Evolutionary conservation across 306 rosid genomes (phyloP), one percentile per base, ranked within the genome.

Genomic region (Trichosanthes truncata): DNA sequence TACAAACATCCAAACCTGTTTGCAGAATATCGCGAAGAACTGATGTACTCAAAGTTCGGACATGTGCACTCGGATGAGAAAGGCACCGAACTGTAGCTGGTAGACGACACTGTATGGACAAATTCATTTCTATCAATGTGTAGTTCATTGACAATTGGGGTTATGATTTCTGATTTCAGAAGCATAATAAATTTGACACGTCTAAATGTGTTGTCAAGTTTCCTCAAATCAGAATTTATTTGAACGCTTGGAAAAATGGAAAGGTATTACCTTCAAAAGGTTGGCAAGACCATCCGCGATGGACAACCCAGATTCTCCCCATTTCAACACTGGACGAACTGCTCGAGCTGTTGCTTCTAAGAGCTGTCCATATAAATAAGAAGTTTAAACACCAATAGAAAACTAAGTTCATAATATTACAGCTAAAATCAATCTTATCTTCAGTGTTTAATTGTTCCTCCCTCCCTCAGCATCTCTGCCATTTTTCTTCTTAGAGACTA

Each of bases 331-430:
- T 0, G 93, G 97, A 57, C 84, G 92, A 86, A 95, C 86, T 74
- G 97, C 97, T 84, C 93, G 88, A 74, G 98, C 98, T 23, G 97
- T 92, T 53, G 93, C 98, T 86, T 95, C 98, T 88, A 95, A 81
- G 25, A 92, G 86, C 98, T 95, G 93, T 69, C 65, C 82, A 18
- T 18, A 33, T 17, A 74, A 52, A 74, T 1, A 7, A 48, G 45
- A 52, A 31, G n/a, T 29, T 74, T 74, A 73, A 51, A 18, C 25
- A 74, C 62, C 46, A 74, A 33, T 10, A 17, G 31, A 12, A 40
- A 15, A 29, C 77, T 3, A 73, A 73, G 41, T 73, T 14, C 20
- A 45, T 46, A 17, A 10, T 49, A 29, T 6, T 74, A 74, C 36
- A 25, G 21, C 21, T 73, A 45, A 12, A 25, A 73, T 48, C 26